Conservation (phyloP, 164 flowering plant genomes). For the Malania oleifera region DNA sequence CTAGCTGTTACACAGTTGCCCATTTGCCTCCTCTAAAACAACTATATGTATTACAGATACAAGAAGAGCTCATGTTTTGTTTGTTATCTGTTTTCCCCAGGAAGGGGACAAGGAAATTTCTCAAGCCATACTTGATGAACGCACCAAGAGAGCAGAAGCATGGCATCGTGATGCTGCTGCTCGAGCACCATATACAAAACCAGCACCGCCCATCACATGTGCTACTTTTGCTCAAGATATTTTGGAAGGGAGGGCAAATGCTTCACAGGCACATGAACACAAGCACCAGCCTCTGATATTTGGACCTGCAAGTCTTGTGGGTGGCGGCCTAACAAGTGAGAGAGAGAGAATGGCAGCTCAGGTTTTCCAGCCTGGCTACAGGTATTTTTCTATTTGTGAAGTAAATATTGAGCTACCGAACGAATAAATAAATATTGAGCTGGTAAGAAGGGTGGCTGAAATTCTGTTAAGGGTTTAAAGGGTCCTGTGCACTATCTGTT, state of each 20-base stretch:
- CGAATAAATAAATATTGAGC: not conserved
- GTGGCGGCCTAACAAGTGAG: conserved; percentile 61
- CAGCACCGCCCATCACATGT: conserved; percentile 89
- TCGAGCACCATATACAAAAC: conserved; percentile 55
- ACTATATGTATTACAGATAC: not conserved
- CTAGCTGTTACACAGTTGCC: not conserved
- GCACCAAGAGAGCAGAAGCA: conserved; percentile 64
- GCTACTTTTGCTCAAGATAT: conserved; percentile 99
- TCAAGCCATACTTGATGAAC: conserved; percentile 67
- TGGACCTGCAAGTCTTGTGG: conserved; percentile 87
- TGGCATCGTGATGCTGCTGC: conserved; percentile 85
- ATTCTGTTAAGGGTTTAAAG: no score
- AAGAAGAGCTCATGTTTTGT: not conserved
- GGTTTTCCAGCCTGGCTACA: conserved; percentile 84
- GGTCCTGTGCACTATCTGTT: no score
- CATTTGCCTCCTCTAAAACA: not conserved
- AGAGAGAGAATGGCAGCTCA: conserved; percentile 89
- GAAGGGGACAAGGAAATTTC: conserved; percentile 59
- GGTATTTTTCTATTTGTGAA: conserved; percentile 33
- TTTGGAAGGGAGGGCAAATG: conserved; percentile 84
- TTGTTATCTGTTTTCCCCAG: conserved; percentile 35
- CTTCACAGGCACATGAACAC: conserved; percentile 77
- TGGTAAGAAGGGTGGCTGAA: no score
- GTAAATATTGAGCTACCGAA: not conserved
- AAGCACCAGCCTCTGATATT: conserved; percentile 81